Conservation (phyloP, 1,139 yeast genomes). For the Yamadazyma conglobata region DNA sequence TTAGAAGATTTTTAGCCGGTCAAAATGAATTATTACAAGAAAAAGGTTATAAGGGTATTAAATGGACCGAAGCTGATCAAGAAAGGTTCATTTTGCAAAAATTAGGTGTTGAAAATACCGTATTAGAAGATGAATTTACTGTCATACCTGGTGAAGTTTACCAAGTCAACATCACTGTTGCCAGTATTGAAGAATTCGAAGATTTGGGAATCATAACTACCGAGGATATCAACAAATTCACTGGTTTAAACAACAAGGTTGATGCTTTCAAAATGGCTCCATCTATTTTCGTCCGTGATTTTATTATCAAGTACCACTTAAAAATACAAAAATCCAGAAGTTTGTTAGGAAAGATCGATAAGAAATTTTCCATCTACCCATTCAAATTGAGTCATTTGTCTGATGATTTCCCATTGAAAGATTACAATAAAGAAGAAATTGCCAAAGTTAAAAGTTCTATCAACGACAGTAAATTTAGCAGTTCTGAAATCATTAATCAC, state of each 20-base stretch:
- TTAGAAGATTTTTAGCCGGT: conserved; percentile 91
- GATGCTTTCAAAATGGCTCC: conserved; percentile 58
- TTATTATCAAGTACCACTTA: conserved; percentile 71
- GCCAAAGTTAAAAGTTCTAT: conserved; percentile 48
- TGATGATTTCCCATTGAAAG: conserved; percentile 50
- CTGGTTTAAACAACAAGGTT: conserved; percentile 56
- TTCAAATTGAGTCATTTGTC: conserved; percentile 75
- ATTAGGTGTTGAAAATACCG: conserved; percentile 19
- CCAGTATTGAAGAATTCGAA: conserved; percentile 53
- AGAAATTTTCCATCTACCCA: conserved; percentile 80
- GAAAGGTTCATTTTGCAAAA: conserved; percentile 32
- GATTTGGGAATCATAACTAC: conserved; percentile 66
- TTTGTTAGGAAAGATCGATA: conserved; percentile 68
- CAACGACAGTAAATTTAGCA: conserved; percentile 66
- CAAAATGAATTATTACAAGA: conserved; percentile 92
- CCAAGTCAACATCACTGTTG: conserved; percentile 77
- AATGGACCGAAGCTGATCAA: conserved; percentile 84
- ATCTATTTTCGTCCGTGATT: conserved; percentile 80
- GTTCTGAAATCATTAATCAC: conserved; percentile 77
- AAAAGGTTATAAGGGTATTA: conserved; percentile 87
- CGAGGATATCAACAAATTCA: conserved; percentile 59
- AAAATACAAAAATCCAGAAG: conserved; percentile 73
- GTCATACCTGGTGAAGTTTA: conserved; percentile 84
- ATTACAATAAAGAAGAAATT: conserved; percentile 35
- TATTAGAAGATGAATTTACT: conserved; percentile 76